These are phyloP conservation scores for Talaromyces sp. DNA, from an alignment of 2,329 filamentous ascomycete species.

Conservation along the genomic window DNA sequence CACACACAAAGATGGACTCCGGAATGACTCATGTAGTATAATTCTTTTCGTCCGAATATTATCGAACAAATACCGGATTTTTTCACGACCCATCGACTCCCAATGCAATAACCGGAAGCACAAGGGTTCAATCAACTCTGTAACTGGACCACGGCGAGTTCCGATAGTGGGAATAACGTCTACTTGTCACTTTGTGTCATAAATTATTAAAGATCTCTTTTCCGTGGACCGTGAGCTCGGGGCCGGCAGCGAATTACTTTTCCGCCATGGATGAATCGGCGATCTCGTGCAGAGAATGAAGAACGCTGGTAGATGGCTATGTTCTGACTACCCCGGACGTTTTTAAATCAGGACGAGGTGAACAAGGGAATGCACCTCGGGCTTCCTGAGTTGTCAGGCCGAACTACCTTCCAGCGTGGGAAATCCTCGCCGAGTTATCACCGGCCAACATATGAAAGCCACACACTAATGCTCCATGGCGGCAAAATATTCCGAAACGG, in stretches of 20 bases:
- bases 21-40: background rate
- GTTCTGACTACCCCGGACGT: background rate
- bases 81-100: background rate
- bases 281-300: background rate
- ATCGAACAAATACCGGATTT: background rate
- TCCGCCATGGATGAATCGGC: background rate
- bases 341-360: background rate
- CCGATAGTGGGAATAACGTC: background rate
- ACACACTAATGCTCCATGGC: background rate
- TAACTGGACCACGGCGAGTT: constrained; percentile 4
- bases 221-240: background rate
- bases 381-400: background rate
- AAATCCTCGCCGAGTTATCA: constrained; percentile 3
- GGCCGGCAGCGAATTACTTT: background rate
- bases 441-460: background rate
- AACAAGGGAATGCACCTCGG: background rate
- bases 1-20: background rate
- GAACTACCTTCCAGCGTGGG: background rate
- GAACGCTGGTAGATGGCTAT: background rate
- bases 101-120: background rate
- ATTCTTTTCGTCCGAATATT: background rate
- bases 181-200: background rate
- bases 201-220: background rate
- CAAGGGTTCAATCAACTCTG: background rate
- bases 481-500: background rate